These are phyloP conservation scores for Colletotrichum liriopes DNA, from an alignment of 2,329 filamentous ascomycete species.

Conservation along the genomic window DNA sequence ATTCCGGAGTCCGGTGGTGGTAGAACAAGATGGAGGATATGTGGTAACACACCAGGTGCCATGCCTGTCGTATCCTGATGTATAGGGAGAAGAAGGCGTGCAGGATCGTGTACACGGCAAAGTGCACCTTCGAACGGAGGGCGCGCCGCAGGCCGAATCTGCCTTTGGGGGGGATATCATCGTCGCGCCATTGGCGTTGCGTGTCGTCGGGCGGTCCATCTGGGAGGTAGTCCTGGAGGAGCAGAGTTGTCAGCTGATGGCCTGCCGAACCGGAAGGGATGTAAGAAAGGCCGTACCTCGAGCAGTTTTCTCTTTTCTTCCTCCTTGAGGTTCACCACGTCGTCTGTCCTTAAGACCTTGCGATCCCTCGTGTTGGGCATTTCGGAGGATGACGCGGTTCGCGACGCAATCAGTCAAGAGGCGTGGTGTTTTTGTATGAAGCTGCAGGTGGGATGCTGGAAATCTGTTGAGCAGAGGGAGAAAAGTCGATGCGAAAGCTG, in stretches of 20 bases:
- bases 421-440: conserved; percentile 11
- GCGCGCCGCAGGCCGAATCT: conserved; percentile 74
- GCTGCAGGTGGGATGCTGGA: conserved; percentile 31
- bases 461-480: conserved; percentile 30
- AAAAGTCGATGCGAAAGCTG: conserved; percentile 15
- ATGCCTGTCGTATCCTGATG: conserved; percentile 84
- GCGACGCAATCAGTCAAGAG: conserved; percentile 27
- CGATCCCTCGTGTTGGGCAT: conserved; percentile 53
- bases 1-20: conserved; percentile 94
- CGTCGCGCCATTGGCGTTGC: conserved; percentile 37
- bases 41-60: conserved; percentile 83
- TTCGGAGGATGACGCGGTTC: conserved; percentile 36
- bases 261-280: neutral
- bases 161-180: conserved; percentile 52
- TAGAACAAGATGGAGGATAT: conserved; percentile 89
- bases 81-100: conserved; percentile 91
- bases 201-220: conserved; percentile 17
- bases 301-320: conserved; percentile 57
- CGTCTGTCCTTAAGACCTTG: conserved; percentile 59
- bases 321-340: conserved; percentile 53
- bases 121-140: conserved; percentile 74
- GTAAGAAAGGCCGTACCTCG: conserved; percentile 47
- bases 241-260: conserved; percentile 29
- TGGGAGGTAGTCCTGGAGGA: conserved; percentile 49
- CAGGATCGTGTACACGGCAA: conserved; percentile 77